Base-by-base conservation (phyloP, 75 land plant genomes). In the Gnetum montanum region DNA sequence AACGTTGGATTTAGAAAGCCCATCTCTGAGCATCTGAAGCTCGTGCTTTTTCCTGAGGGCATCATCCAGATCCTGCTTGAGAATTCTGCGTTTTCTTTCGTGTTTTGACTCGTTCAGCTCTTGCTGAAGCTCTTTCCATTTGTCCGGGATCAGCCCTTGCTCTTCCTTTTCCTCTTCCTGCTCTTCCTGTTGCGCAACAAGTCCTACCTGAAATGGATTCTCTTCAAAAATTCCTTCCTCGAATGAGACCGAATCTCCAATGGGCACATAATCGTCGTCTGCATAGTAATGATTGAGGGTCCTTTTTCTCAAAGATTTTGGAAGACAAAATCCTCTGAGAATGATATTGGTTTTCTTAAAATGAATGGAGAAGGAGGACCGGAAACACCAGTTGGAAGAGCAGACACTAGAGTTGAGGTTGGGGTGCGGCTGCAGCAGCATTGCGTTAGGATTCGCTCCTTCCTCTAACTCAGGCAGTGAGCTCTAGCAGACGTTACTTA, bases 171-270 rank as follows among this genome's bases (percentile, higher is more conserved):
- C 62, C 4, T 16, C 34, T 0, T 8, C 49, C 7, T 35, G 12
- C 13, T 44, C 20, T 43, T 6, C 11, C 4, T 1, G 50, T 25
- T 25, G 6, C 27, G 8, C 27, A 16, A 25, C 0, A 25, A 7
- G 23, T 8, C 24, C 24, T 23, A 1, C 13, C 4, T 5, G 4
- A 12, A 5, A 10, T 0, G 8, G 24, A 49, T 22, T 44, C 55
- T 65, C 75, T 38, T 73, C 85, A 69, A 82, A 82, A 3, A 57
- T 62, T 59, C 76, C 77, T 0, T 77, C 85, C 27, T 82, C 85
- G 59, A 73, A 82, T 12, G 77, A 71, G 27, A 82, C 19, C 51
- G 78, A 82, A 46, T 82, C 85, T 23, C 85, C 85, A 27, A 82
- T n/a, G n/a, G n/a, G n/a, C n/a, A n/a, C n/a, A n/a, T n/a, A n/a